Base-by-base conservation (phyloP, 352 stramenopile species). In the Phytophthora pistaciae region DNA sequence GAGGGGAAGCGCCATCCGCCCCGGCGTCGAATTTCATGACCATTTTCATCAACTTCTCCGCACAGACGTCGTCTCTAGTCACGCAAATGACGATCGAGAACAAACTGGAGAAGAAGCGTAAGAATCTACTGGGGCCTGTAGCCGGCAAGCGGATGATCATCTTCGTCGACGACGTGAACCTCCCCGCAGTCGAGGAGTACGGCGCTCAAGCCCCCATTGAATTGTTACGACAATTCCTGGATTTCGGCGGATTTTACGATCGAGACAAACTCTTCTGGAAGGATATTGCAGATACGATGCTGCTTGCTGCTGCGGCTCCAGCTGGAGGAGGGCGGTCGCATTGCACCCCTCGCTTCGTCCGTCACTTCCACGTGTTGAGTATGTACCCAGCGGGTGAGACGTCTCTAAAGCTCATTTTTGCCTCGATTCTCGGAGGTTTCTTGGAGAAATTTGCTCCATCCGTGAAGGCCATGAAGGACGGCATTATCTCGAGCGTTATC, bases 221-320 rank as follows among this genome's bases (percentile, higher is more conserved):
- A 73, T 73, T 99, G 13, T 68, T 99, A 55, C 84, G 96, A 1
- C 96, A 99, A 53, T 98, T 99, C 59, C 80, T 99, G 0, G 96
- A 99, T 66, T 98, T 98, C 59, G 95, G 96, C 21, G 96, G 96
- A 5, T 98, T 99, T 61, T 99, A 99, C 80, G 96, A 99, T 65
- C 89, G 96, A 13, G 93, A 98, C 64, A 99, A 99, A 69, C 83
- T 99, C 0, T 99, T 99, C 64, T 99, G 95, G 92, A 99, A 99
- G 70, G 92, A 99, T 42, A 97, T 99, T 14, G 85, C 85, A 11
- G 92, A 98, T 65, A 98, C 93, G 3, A 94, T 98, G 80, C 68
- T 99, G 18, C 78, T 98, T 1, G 91, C 92, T 0, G 88, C 91
- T 3, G 96, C 96, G 10, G 96, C 96, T 3, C 96, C 96, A 0